Evolutionary conservation across 371 early-diverging fungal genomes (phyloP), one percentile per base, ranked within the genome.

Genomic region (Parasitella parasitica): DNA sequence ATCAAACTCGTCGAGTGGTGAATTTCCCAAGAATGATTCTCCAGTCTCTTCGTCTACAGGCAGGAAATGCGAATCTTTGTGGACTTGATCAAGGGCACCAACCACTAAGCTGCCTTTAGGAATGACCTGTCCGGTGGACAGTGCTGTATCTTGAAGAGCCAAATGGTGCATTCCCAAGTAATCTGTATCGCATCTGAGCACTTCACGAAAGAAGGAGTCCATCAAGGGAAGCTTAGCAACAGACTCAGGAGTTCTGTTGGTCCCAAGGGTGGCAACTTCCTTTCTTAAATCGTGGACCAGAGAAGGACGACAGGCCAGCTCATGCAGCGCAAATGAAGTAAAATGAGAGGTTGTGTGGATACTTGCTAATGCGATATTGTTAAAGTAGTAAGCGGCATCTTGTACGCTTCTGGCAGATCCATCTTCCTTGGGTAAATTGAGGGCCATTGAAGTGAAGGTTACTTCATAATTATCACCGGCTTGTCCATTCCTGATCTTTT

Each of bases 121-220:
- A 36, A 84, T 73, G 0, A 67, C 24, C 15, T 74, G 68, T 0
- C 84, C 84, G 6, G 79, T 76, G 15, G 80, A 77, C 2, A 84
- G 50, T 0, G 57, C 30, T 4, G 73, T 58, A 27, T 75, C 71
- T 34, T 69, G 51, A 5, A 79, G 50, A 1, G 81, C 70, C 30
- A 51, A 30, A 56, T 82, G 82, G 16, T 66, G 62, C 50, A 81
- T 34, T 9, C 73, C 63, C 30, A 82, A 27, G 12, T 64, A 66
- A 26, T 75, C 76, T 0, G 59, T 54, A 37, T 79, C 59, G 49
- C 51, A 69, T 32, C 84, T 46, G 20, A 84, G 64, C 0, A 81
- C 61, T 59, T 84, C 84, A 11, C 84, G 69, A 1, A 84, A 59
- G 50, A 79, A 82, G 1, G 84, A 84, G 27, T 84, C 84, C 65